Evolutionary conservation across 805 yeast species (phyloP), one percentile per base, ranked within the genome.

Genomic region (Myxozyma nipponensis): DNA sequence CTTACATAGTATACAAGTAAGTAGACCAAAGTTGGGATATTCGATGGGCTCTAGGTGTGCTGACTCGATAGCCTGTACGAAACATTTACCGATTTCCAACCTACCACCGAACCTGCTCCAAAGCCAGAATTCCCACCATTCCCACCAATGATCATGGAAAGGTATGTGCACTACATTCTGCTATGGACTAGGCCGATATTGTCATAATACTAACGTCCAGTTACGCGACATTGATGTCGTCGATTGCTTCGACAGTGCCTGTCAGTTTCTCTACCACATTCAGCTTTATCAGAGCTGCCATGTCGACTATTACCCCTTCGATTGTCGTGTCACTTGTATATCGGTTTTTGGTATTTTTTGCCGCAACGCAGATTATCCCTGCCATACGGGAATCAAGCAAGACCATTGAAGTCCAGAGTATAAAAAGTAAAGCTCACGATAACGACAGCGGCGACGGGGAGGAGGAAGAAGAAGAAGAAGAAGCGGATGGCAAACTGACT

Each of bases 311-410:
- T 47, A 84, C 95, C 0, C 80, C 95, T 6, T 86, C 95, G 4
- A 82, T 93, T 22, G 70, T 87, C 24, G 74, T 89, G 23, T 89
- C 89, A 59, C 72, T 93, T 61, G 86, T 89, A 1, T 91, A 86
- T 64, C 77, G 98, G 61, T 81, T 91, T 19, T 76, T 86, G 3
- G 95, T 90, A 9, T 88, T 91, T 62, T 75, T 74, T 64, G 88
- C 96, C 1, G 96, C 98, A 1, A 86, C 97, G 15, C 84, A 95
- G 64, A 89, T 93, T 54, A 87, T 93, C 19, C 98, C 98, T 1
- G 81, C 83, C 9, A 69, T 86, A 50, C 81, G 56, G 19, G 46
- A 54, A 26, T 10, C 42, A 34, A 18, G 36, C 38, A 23, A 26
- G 42, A 9, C 35, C 18, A 17, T 42, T 37, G 7, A 6, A 37